Conservation (phyloP, 129 eudicot species). For the Rutidosis leptorrhynchoides region DNA sequence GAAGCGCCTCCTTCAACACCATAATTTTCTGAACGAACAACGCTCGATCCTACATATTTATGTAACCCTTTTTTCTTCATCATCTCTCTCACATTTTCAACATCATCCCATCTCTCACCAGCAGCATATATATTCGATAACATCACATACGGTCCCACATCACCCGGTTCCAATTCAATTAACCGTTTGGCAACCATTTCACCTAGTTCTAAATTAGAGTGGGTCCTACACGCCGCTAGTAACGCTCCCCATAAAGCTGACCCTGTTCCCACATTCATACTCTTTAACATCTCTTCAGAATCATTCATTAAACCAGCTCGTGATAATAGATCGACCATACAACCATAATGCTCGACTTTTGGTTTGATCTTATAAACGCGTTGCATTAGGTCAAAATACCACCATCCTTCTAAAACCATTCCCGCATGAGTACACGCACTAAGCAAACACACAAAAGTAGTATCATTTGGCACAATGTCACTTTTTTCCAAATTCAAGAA, state of each 20-base stretch:
- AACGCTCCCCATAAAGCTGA: slow-evolving; percentile 65
- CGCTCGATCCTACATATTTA: slow-evolving; percentile 46
- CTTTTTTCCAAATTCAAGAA: slow-evolving; percentile 49
- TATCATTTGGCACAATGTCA: slow-evolving; percentile 53
- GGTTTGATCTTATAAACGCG: slow-evolving; percentile 66
- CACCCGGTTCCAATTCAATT: slow-evolving; percentile 50
- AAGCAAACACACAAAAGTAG: slow-evolving; percentile 60
- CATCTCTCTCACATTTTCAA: slow-evolving; percentile 47
- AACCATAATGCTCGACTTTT: slow-evolving; percentile 64
- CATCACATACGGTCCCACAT: slow-evolving; percentile 60
- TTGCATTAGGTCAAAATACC: slow-evolving; percentile 62
- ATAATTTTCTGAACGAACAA: slow-evolving; percentile 21
- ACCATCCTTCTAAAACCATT: slow-evolving; percentile 72
- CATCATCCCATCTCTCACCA: slow-evolving; percentile 61
- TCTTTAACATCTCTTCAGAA: slow-evolving; percentile 46
- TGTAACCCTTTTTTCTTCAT: slow-evolving; percentile 49
- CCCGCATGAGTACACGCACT: slow-evolving; percentile 68
- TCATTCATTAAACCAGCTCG: slow-evolving; percentile 59
- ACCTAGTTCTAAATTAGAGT: slow-evolving; percentile 56
- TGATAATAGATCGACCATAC: slow-evolving; percentile 70
- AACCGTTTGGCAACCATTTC: slow-evolving; percentile 61
- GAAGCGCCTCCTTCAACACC: slow-evolving; percentile 25
- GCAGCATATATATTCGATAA: slow-evolving; percentile 66
- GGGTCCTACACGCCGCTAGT: slow-evolving; percentile 57
- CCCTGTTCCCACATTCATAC: slow-evolving; percentile 40